phyloP scores from a whole-genome alignment of 1,139 yeast genomes.

The Lodderomyces oxycetoniae region DNA sequence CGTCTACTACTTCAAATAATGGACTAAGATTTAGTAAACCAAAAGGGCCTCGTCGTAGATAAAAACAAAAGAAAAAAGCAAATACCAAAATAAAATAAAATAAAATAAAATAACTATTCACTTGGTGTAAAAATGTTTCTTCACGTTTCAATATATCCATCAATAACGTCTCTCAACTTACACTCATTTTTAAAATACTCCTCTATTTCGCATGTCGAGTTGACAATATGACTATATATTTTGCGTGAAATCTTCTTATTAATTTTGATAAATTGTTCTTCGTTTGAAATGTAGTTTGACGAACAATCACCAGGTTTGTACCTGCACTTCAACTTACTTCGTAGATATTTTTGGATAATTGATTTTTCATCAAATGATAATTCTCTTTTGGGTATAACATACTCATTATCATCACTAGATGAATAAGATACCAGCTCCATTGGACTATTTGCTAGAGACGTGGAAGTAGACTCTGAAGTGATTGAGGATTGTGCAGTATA shows the following conservation, averaged over 20 bases:
- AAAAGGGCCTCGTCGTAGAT: conserved; percentile 52
- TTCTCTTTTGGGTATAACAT: conserved; percentile 4
- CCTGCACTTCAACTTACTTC: conserved; percentile 46
- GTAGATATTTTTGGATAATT: conserved; percentile 17
- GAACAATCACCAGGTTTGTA: conserved; percentile 21
- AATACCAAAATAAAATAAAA: background rate
- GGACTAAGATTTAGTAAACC: conserved; percentile 47
- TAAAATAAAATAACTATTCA: no score
- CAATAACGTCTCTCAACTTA: conserved; percentile 22
- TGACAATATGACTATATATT: conserved; percentile 34
- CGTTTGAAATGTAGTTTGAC: conserved; percentile 15
- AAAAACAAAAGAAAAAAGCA: conserved; percentile 5
- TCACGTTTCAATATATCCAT: conserved; percentile 16
- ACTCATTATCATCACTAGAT: conserved; percentile 10
- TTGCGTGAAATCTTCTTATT: conserved; percentile 40
- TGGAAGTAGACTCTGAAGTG: conserved; percentile 7
- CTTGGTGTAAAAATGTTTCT: conserved; percentile 1
- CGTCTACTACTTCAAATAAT: conserved; percentile 9
- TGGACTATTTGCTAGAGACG: conserved; percentile 12
- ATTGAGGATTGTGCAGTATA: conserved; percentile 8
- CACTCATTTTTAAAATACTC: conserved; percentile 16
- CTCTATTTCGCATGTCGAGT: conserved; percentile 5
- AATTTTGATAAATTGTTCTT: conserved; percentile 31
- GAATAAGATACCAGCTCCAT: conserved; percentile 11
- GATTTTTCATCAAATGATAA: conserved; percentile 1